Base-by-base conservation (phyloP, 1,284 basidiomycete genomes). In the Cutaneotrichosporon mucoides region DNA sequence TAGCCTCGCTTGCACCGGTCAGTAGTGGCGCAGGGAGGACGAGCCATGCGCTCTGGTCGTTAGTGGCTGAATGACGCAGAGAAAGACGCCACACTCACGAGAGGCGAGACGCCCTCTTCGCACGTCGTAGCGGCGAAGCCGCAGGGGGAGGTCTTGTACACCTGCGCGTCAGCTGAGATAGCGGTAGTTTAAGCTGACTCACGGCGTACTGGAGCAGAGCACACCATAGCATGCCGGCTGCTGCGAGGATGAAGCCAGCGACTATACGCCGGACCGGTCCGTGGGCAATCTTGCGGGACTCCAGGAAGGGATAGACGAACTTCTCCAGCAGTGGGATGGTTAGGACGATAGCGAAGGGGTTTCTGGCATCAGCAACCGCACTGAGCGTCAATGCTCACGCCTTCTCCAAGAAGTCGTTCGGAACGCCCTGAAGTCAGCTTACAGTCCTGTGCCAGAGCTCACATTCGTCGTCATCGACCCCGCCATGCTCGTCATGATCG, bases 261-360 rank as follows among this genome's bases (percentile, higher is more conserved):
- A 54, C 42, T 3, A 73, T 79, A n/a, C 75, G 64, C 42, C 72
- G 38, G 61, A 75, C 63, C 69, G 69, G 38, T 76, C 78, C 49
- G 69, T 64, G 64, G 67, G 74, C 60, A 57, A 24, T 43, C 33
- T 9, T 64, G 64, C 11, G 63, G 56, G 45, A 3, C 55, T 74
- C 73, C 35, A 81, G 67, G 46, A 71, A 65, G 7, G 80, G 80
- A 76, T 81, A 81, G 53, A 82, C 75, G 61, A 76, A 80, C 62
- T 81, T 71, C 58, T 81, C 66, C 41, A 80, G 79, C 11, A 79
- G 73, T 51, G 76, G 68, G 57, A 65, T 33, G 37, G 81, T 67
- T 59, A 81, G 72, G 53, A 81, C 77, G 67, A 68, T 68, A 4
- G 65, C 63, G 15, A 69, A 53, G 7, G 68, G 66, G 55, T 68